Conservation (phyloP, 2,329 filamentous ascomycete genomes). For the Exophiala xenobiotica region DNA sequence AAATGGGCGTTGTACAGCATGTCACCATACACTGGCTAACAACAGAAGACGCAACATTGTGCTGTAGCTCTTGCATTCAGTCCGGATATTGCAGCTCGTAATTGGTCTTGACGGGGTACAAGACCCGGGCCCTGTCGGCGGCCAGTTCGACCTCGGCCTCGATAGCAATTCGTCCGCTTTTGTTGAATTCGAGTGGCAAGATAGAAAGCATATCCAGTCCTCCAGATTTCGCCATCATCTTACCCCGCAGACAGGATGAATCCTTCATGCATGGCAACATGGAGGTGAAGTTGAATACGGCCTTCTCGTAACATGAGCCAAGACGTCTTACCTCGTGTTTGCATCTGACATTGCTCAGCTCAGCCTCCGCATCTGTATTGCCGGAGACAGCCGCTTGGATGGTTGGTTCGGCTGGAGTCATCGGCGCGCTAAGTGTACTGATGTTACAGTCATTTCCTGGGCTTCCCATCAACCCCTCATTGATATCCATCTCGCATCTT, state of each 20-base stretch:
- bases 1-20: not conserved
- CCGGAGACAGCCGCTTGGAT: slow-evolving; percentile 6
- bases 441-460: slow-evolving; percentile 15
- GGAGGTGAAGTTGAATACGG: not conserved
- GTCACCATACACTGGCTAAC: not conserved
- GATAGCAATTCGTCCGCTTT: not conserved
- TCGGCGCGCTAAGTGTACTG: slow-evolving; percentile 8
- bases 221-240: not conserved
- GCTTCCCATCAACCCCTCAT: not conserved
- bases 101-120: too few relatives aligned
- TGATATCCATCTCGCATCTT: slow-evolving; percentile 3
- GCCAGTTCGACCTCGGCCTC: not conserved
- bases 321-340: slow-evolving; percentile 7
- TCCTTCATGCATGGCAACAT: too few relatives aligned
- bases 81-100: not conserved
- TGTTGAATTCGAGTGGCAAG: not conserved
- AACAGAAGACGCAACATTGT: not conserved
- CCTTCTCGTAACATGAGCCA: not conserved
- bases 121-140: not conserved
- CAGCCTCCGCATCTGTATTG: slow-evolving; percentile 15
- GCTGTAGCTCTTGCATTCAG: not conserved
- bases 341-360: slow-evolving; percentile 10
- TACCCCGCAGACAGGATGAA: not conserved
- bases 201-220: not conserved
- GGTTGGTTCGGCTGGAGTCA: not conserved